A percentile compares a stretch with the other conserved stretches of the same genome.
These are phyloP conservation scores for Trichophyton equinum DNA, from an alignment of 2,329 filamentous ascomycete genomes.

Conservation along the genomic window DNA sequence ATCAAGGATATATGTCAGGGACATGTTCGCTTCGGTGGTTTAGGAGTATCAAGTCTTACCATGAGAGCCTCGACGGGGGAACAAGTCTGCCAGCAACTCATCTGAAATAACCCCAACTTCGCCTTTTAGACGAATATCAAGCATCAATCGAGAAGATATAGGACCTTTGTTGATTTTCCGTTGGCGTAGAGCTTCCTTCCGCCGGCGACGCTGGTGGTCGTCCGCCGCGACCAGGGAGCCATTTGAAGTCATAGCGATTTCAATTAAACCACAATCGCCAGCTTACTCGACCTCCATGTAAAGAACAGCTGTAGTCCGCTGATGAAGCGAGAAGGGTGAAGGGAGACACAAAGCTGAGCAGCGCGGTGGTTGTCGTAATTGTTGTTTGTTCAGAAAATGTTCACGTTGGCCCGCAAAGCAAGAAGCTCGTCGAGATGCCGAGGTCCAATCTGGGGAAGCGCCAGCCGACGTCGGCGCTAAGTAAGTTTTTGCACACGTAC, in stretches of 20 bases:
- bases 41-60: slow-evolving; percentile 23
- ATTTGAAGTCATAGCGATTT: neutral
- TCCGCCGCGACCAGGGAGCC: neutral
- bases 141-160: slow-evolving; percentile 64
- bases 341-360: neutral
- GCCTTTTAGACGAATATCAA: slow-evolving; percentile 74
- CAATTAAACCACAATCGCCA: neutral
- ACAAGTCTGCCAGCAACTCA: slow-evolving; percentile 72
- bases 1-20: neutral
- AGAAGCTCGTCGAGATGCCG: slow-evolving; percentile 1
- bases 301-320: neutral
- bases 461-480: neutral
- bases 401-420: too few relatives aligned
- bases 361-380: too few relatives aligned
- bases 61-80: slow-evolving; percentile 46
- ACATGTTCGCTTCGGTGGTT: neutral
- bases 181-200: slow-evolving; percentile 7
- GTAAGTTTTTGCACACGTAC: neutral
- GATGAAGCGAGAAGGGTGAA: neutral
- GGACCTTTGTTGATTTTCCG: slow-evolving; percentile 37
- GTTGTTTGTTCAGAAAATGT: too few relatives aligned
- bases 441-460: neutral
- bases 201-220: slow-evolving; percentile 2
- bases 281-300: neutral
- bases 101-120: slow-evolving; percentile 78